phyloP scores from a whole-genome alignment of 352 stramenopile species.

The Phytophthora pseudosyringae region DNA sequence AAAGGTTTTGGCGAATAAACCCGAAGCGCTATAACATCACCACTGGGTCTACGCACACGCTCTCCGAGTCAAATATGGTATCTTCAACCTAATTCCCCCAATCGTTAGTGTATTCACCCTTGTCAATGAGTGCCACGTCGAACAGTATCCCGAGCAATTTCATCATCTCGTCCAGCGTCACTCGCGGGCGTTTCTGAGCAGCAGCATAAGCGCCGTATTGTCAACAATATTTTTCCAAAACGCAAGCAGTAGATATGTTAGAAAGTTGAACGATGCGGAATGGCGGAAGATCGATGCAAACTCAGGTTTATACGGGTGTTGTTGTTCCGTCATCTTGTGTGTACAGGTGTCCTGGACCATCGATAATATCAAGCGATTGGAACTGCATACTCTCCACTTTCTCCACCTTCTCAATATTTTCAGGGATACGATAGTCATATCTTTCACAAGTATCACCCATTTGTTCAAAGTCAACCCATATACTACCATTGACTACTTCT shows the following conservation, averaged over 20 bases:
- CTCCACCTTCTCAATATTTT: background rate
- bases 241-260: background rate
- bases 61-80: background rate
- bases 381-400: background rate
- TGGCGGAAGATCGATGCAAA: background rate
- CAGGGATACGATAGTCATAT: background rate
- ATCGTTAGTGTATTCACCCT: conserved; percentile 38
- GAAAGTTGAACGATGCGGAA: background rate
- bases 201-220: background rate
- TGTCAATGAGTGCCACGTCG: conserved; percentile 23
- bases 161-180: conserved; percentile 15
- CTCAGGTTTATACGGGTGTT: background rate
- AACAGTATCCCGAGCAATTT: conserved; percentile 1
- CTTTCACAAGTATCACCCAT: background rate
- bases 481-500: background rate
- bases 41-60: background rate
- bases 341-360: background rate
- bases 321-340: background rate
- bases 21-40: background rate
- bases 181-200: background rate
- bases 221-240: background rate
- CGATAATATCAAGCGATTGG: background rate
- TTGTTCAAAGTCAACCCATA: background rate
- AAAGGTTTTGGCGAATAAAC: conserved; percentile 13
- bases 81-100: conserved; percentile 18